These are phyloP conservation scores for Aspergillus bridgeri DNA, from an alignment of 495 filamentous ascomycete species.

Conservation along the genomic window DNA sequence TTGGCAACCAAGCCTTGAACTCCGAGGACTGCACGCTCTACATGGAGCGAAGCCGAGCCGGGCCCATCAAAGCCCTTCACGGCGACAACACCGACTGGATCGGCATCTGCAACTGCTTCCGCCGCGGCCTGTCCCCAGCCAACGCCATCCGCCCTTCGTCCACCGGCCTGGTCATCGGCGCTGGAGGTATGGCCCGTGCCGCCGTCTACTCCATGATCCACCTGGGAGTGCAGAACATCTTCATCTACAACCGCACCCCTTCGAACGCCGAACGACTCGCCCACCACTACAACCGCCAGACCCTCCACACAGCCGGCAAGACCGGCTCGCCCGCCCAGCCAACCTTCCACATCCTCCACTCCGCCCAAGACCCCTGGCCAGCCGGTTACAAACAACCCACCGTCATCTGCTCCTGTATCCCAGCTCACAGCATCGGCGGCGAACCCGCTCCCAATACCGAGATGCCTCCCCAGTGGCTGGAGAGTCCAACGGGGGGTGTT, in stretches of 20 bases:
- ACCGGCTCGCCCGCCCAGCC: conserved; percentile 21
- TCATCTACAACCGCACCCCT: conserved; percentile 66
- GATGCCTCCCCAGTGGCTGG: conserved; percentile 67
- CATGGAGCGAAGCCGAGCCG: conserved; percentile 60
- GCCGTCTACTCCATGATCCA: conserved; percentile 78
- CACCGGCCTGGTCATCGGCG: conserved; percentile 69
- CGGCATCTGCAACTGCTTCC: conserved; percentile 65
- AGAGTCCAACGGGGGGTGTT: conserved; percentile 74
- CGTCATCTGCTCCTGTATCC: conserved; percentile 71
- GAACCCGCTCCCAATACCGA: conserved; percentile 64
- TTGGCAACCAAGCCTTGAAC: conserved; percentile 42
- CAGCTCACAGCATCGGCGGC: conserved; percentile 60
- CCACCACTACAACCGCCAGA: conserved; percentile 59
- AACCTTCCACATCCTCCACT: conserved; percentile 53
- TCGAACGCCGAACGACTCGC: conserved; percentile 61
- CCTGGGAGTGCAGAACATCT: conserved; percentile 70
- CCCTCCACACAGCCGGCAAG: conserved; percentile 22
- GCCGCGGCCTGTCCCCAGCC: conserved; percentile 69
- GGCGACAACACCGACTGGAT: conserved; percentile 87
- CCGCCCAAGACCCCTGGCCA: conserved; percentile 61
- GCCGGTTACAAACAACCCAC: conserved; percentile 60
- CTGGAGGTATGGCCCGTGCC: conserved; percentile 76
- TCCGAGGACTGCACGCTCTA: conserved; percentile 39
- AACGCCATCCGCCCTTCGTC: conserved; percentile 69
- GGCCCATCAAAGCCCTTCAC: conserved; percentile 61